Percentiles rank a stretch among this genome's conserved stretches.
These are phyloP conservation scores for Schizosaccharomyces cryophilus DNA, from an alignment of 805 yeast species.

Conservation along the genomic window DNA sequence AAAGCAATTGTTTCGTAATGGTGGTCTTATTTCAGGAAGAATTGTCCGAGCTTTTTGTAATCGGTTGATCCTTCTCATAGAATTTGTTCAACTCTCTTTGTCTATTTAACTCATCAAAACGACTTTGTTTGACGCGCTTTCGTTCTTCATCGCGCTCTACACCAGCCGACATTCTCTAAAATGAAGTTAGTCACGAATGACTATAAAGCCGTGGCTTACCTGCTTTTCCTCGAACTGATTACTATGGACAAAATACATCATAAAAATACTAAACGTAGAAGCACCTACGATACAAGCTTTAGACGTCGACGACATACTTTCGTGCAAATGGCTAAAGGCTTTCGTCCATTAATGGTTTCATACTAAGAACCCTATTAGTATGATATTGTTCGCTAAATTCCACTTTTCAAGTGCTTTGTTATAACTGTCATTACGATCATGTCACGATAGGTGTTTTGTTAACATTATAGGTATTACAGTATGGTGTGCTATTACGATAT, in stretches of 20 bases:
- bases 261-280: background rate
- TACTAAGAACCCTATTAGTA: too few species aligned
- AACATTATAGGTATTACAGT: too few species aligned
- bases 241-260: background rate
- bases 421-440: too few species aligned
- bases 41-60: background rate
- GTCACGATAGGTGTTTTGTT: background rate
- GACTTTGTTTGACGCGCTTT: background rate
- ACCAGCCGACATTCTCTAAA: background rate
- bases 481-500: too few species aligned
- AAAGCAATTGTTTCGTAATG: too few species aligned
- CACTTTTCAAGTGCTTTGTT: too few species aligned
- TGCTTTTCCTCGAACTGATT: background rate
- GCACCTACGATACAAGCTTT: constrained; percentile 2
- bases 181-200: background rate
- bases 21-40: too few species aligned
- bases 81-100: background rate
- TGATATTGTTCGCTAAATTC: too few species aligned
- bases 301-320: background rate
- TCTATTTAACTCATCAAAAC: background rate
- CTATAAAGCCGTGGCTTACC: background rate
- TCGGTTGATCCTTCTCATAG: background rate
- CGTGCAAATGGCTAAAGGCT: background rate
- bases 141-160: background rate
- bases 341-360: too few species aligned